Base-by-base conservation (phyloP, 305 asterid genomes). In the Andrographis paniculata region DNA sequence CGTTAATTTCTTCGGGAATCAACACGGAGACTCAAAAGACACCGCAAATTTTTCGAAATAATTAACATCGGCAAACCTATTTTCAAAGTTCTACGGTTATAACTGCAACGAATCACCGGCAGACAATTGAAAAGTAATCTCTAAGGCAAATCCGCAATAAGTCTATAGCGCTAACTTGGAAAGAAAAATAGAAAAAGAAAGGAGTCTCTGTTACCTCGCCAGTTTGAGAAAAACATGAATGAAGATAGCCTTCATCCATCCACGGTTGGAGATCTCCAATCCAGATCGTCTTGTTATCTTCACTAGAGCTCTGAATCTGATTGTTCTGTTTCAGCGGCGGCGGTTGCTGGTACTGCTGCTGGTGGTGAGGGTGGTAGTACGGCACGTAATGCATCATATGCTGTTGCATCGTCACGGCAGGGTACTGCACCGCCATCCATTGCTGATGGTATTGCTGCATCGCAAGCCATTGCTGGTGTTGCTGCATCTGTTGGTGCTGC, bases 261-360 rank as follows among this genome's bases (percentile, higher is more conserved):
- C 99, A 92, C 39, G 69, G 95, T 71, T 77, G 95, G 45, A 92
- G 95, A 81, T 92, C 99, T 41, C 97, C 99, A 63, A 92, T 92
- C 99, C 99, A 92, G 71, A 92, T 70, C 65, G 99, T 84, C 60
- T 73, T 77, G 42, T 92, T 92, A 61, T 92, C 99, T 18, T 92
- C 97, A 2, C 69, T 63, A 9, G 85, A 52, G 54, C 59, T 61
- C 63, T 79, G 96, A 74, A 74, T 72, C 93, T 71, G 93, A 49
- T 57, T 60, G 14, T 42, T 47, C 43, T 64, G 83, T 49, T 69
- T 76, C 22, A 62, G 72, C 37, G 56, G 72, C 58, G 64, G 56
- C 47, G 43, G 72, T 30, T 65, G 79, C 19, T 62, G 71, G 4
- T 69, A 75, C 12, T 70, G 67, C 48, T 68, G 79, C 37, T 59